phyloP scores from a whole-genome alignment of 1,139 yeast genomes.

The Candida anutae region DNA sequence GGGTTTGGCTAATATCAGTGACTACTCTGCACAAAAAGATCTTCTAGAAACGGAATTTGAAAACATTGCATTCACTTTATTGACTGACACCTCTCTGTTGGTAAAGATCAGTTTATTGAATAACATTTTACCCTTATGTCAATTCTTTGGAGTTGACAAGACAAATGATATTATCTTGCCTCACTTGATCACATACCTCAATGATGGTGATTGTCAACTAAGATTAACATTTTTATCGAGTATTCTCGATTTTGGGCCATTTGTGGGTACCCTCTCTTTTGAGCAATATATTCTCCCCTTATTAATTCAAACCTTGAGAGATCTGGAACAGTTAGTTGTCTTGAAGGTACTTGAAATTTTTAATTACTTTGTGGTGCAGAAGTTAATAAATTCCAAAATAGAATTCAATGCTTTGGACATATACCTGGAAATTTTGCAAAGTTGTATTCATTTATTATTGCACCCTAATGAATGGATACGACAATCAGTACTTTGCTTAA shows the following conservation, averaged over 20 bases:
- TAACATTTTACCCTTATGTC: conserved; percentile 67
- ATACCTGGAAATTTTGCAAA: conserved; percentile 28
- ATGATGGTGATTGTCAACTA: conserved; percentile 65
- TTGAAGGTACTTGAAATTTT: conserved; percentile 68
- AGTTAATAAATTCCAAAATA: conserved; percentile 27
- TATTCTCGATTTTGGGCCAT: conserved; percentile 72
- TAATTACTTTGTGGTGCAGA: conserved; percentile 24
- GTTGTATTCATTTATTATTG: conserved; percentile 34
- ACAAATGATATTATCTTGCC: conserved; percentile 85
- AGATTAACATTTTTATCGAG: conserved; percentile 66
- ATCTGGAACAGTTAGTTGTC: conserved; percentile 77
- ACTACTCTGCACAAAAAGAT: conserved; percentile 19
- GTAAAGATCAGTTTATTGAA: conserved; percentile 66
- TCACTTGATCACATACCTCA: conserved; percentile 84
- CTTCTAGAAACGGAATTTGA: conserved; percentile 45
- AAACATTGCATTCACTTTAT: conserved; percentile 50
- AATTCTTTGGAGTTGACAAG: conserved; percentile 77
- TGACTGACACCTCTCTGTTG: conserved; percentile 60
- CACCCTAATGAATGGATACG: conserved; percentile 90
- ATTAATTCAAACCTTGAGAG: conserved; percentile 72
- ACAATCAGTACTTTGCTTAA: conserved; percentile 54
- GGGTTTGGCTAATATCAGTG: conserved; percentile 6
- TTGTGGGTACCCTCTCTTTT: conserved; percentile 71
- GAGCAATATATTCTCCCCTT: conserved; percentile 87
- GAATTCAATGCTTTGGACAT: conserved; percentile 37